Evolutionary conservation across 495 filamentous ascomycete genomes (phyloP).

Genomic region (Ramalina peruviana): DNA sequence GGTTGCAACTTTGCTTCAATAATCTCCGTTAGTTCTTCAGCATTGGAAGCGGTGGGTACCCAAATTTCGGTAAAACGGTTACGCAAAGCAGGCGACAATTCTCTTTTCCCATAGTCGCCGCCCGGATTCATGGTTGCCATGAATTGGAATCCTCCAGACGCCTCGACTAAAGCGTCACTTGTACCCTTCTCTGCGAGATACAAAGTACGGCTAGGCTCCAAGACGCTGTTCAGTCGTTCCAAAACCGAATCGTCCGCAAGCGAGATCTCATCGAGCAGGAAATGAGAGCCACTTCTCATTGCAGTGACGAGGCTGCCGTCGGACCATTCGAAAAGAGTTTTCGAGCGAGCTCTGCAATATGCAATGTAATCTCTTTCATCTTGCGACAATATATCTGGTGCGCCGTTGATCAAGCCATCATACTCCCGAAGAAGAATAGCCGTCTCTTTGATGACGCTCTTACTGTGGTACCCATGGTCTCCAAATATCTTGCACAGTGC

Average conservation of each 20-base stretch:
- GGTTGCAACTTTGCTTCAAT: constrained; percentile 55
- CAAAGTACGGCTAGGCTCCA: constrained; percentile 75
- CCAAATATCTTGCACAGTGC: constrained; percentile 41
- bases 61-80: constrained; percentile 99
- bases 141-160: constrained; percentile 79
- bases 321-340: constrained; percentile 89
- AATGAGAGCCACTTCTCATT: constrained; percentile 80
- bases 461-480: neutral
- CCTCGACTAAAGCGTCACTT: constrained; percentile 61
- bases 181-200: constrained; percentile 89
- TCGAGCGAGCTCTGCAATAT: constrained; percentile 43
- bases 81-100: constrained; percentile 85
- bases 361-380: constrained; percentile 43
- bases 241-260: constrained; percentile 95
- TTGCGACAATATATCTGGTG: constrained; percentile 29
- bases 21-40: constrained; percentile 77
- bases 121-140: constrained; percentile 98
- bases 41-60: constrained; percentile 71
- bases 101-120: constrained; percentile 93
- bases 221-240: constrained; percentile 92
- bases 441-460: constrained; percentile 15
- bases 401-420: constrained; percentile 22
- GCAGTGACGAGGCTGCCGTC: constrained; percentile 91
- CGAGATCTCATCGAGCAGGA: constrained; percentile 94
- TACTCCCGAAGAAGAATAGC: constrained; percentile 36